These are phyloP conservation scores for Emmonsiellopsis sp. DNA, from an alignment of 2,329 filamentous ascomycete species.

Conservation along the genomic window DNA sequence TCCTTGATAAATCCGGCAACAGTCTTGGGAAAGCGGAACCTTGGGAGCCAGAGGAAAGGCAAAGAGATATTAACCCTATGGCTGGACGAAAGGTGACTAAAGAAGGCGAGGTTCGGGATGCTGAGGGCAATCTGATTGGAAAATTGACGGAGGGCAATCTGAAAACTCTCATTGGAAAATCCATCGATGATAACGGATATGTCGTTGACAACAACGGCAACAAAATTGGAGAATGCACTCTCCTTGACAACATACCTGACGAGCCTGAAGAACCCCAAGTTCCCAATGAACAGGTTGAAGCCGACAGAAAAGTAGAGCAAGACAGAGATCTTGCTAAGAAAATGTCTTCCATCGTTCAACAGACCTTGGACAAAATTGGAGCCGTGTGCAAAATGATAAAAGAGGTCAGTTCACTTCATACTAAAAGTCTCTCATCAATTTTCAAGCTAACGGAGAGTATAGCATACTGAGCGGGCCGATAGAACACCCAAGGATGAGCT, in stretches of 20 bases:
- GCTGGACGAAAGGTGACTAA: conserved; percentile 43
- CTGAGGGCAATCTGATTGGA: conserved; percentile 37
- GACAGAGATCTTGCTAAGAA: conserved; percentile 69
- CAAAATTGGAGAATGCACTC: conserved; percentile 53
- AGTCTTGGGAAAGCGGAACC: conserved; percentile 58
- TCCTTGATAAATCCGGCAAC: conserved; percentile 59
- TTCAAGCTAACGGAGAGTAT: conserved; percentile 15
- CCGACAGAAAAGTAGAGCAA: conserved; percentile 52
- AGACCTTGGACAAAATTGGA: conserved; percentile 73
- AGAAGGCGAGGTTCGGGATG: conserved; percentile 39
- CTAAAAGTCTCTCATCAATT: conserved; percentile 5
- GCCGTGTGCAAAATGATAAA: conserved; percentile 82
- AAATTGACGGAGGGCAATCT: conserved; percentile 36
- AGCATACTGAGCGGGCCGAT: conserved; percentile 73
- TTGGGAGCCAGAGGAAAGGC: conserved; percentile 52
- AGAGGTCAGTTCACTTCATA: conserved; percentile 45
- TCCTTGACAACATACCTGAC: conserved; percentile 47
- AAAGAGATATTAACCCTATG: conserved; percentile 51
- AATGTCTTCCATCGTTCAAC: conserved; percentile 62
- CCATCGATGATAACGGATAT: conserved; percentile 42
- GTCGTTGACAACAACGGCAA: conserved; percentile 52
- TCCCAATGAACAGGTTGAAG: conserved; percentile 38
- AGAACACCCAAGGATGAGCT: conserved; percentile 75
- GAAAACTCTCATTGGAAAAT: conserved; percentile 31
- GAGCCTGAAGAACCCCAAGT: conserved; percentile 19